These are phyloP conservation scores for Ogataea minuta DNA, from an alignment of 805 yeast species.

Conservation along the genomic window DNA sequence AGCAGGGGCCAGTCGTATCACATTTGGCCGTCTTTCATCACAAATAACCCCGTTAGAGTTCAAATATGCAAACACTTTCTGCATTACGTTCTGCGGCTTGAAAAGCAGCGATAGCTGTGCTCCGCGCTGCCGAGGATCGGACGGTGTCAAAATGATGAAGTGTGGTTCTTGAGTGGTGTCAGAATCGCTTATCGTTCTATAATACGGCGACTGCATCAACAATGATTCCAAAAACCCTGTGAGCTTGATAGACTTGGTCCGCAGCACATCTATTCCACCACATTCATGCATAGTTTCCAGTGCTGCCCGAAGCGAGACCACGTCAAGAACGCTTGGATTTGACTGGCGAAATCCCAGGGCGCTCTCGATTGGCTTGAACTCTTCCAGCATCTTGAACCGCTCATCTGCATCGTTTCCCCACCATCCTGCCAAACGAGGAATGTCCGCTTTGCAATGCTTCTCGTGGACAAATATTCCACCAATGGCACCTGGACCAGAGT, in stretches of 20 bases:
- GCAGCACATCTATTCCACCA: conserved; percentile 63
- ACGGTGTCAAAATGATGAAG: conserved; percentile 76
- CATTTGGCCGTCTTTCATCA: conserved; percentile 89
- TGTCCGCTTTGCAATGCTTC: conserved; percentile 33
- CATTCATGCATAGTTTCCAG: conserved; percentile 54
- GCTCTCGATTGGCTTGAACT: conserved; percentile 76
- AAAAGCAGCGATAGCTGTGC: conserved; percentile 80
- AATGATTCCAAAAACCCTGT: conserved; percentile 55
- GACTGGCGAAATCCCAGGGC: conserved; percentile 89
- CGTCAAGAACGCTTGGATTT: conserved; percentile 85
- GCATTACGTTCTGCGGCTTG: conserved; percentile 60
- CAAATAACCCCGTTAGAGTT: conserved; percentile 63
- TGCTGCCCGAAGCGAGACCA: conserved; percentile 68
- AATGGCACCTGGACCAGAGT: conserved; percentile 91
- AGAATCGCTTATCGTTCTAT: conserved; percentile 32
- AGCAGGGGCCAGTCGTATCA: conserved; percentile 83
- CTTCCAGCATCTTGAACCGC: conserved; percentile 76
- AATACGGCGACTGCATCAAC: conserved; percentile 47
- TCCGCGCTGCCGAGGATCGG: conserved; percentile 59
- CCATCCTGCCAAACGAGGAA: conserved; percentile 91
- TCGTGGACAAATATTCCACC: conserved; percentile 83
- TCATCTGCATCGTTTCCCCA: conserved; percentile 81
- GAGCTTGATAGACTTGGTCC: conserved; percentile 54
- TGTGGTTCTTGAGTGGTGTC: conserved; percentile 29
- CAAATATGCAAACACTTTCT: conserved; percentile 48